These are phyloP conservation scores for Starmerella bombi DNA, from an alignment of 805 yeast species.

Conservation along the genomic window DNA sequence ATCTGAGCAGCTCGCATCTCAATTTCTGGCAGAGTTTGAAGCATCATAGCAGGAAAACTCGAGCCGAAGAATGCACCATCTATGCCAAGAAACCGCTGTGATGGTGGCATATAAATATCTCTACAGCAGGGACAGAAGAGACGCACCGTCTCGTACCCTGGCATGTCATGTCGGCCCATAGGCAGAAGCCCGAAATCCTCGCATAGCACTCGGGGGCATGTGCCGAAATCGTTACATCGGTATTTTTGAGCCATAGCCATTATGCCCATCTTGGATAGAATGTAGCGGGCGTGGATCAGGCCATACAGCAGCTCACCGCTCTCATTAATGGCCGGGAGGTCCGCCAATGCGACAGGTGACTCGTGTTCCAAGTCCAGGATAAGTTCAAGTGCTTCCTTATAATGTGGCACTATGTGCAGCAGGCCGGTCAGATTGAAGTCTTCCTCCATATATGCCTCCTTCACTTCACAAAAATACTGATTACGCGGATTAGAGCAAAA, in stretches of 20 bases:
- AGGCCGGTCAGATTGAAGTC: slow-evolving; percentile 92
- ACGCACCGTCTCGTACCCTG: slow-evolving; percentile 84
- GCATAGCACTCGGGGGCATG: slow-evolving; percentile 81
- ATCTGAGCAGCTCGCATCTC: slow-evolving; percentile 59
- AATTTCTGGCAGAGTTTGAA: slow-evolving; percentile 83
- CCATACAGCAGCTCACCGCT: slow-evolving; percentile 90
- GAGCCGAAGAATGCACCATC: slow-evolving; percentile 98
- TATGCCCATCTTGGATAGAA: slow-evolving; percentile 77
- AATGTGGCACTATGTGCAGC: slow-evolving; percentile 71
- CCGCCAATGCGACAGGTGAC: slow-evolving; percentile 43
- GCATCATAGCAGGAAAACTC: slow-evolving; percentile 82
- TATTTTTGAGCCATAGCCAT: slow-evolving; percentile 81
- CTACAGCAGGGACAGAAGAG: slow-evolving; percentile 90
- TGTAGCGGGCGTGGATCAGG: slow-evolving; percentile 82
- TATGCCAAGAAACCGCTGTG: slow-evolving; percentile 71
- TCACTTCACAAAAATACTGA: slow-evolving; percentile 83
- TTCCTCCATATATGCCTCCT: slow-evolving; percentile 87
- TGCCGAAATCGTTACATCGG: slow-evolving; percentile 77
- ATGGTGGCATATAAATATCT: slow-evolving; percentile 78
- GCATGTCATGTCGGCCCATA: slow-evolving; percentile 77
- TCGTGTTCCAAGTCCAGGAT: slow-evolving; percentile 71
- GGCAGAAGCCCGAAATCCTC: slow-evolving; percentile 85
- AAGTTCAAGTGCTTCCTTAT: slow-evolving; percentile 80
- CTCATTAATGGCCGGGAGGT: slow-evolving; percentile 66
- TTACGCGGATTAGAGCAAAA: slow-evolving; percentile 70